These are phyloP conservation scores for Paraconiothyrium brasiliense DNA, from an alignment of 2,329 filamentous ascomycete species.

Conservation along the genomic window DNA sequence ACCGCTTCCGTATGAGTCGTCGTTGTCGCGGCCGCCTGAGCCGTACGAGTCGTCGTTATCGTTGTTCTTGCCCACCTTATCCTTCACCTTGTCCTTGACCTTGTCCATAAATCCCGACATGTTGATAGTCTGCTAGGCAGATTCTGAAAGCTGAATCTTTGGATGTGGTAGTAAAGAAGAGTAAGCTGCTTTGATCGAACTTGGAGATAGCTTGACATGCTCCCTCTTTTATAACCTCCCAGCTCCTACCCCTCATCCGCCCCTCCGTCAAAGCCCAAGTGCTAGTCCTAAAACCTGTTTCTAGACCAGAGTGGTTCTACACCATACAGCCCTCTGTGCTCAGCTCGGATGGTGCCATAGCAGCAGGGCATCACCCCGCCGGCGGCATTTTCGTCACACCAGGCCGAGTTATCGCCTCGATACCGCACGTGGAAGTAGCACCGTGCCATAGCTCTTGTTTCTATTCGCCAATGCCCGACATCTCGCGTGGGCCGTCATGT, in stretches of 20 bases:
- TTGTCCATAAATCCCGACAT: neutral
- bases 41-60: neutral
- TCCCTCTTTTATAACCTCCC: neutral
- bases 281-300: neutral
- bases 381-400: neutral
- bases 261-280: neutral
- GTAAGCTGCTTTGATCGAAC: neutral
- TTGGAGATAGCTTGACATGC: neutral
- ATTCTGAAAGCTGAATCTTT: neutral
- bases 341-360: neutral
- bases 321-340: neutral
- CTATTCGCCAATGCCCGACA: neutral
- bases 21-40: neutral
- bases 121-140: neutral
- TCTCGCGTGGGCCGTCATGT: neutral
- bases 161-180: neutral
- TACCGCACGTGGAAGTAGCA: neutral
- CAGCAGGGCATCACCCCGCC: neutral
- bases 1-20: neutral
- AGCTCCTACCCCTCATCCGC: neutral
- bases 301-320: neutral
- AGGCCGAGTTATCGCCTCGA: neutral
- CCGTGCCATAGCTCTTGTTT: neutral
- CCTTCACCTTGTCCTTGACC: neutral
- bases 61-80: neutral